Conservation (phyloP, 164 flowering plant species). For the Litsea cubeba region DNA sequence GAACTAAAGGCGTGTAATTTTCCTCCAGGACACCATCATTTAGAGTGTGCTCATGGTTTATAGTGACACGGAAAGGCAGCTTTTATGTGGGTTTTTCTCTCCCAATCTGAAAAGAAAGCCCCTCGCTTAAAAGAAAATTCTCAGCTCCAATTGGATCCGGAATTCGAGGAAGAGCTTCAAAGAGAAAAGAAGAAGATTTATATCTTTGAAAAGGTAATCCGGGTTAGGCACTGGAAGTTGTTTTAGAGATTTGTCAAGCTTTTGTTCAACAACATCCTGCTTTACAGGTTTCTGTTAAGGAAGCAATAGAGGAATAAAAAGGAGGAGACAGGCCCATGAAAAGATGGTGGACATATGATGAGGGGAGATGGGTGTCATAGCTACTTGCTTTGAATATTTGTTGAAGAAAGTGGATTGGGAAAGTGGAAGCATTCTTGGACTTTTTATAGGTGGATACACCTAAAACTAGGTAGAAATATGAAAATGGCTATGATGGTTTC, state of each 20-base stretch:
- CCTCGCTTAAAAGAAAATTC: background rate
- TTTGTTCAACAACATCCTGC: conserved; percentile 35
- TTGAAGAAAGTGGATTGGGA: background rate
- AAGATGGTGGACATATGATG: conserved; percentile 21
- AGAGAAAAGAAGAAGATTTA: background rate
- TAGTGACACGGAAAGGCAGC: background rate
- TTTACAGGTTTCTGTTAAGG: conserved; percentile 42
- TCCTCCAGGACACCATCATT: background rate
- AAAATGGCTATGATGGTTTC: background rate
- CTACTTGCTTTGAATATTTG: background rate
- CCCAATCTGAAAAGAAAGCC: background rate
- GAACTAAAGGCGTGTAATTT: background rate
- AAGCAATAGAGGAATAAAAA: conserved; percentile 2
- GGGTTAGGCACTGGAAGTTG: conserved; percentile 10
- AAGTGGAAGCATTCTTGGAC: conserved; percentile 12
- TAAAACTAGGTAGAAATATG: background rate
- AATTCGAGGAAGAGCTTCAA: conserved; percentile 37
- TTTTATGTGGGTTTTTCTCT: conserved; percentile 1
- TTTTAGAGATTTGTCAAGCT: conserved; percentile 13
- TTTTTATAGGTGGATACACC: conserved; percentile 12
- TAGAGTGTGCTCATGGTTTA: background rate
- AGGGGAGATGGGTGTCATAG: conserved; percentile 17
- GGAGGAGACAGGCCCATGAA: conserved; percentile 12
- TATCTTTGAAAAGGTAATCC: background rate
- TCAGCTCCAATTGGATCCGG: conserved; percentile 16